These are phyloP conservation scores for Cladosporium oxysporum DNA, from an alignment of 2,329 filamentous ascomycete genomes.

Conservation along the genomic window DNA sequence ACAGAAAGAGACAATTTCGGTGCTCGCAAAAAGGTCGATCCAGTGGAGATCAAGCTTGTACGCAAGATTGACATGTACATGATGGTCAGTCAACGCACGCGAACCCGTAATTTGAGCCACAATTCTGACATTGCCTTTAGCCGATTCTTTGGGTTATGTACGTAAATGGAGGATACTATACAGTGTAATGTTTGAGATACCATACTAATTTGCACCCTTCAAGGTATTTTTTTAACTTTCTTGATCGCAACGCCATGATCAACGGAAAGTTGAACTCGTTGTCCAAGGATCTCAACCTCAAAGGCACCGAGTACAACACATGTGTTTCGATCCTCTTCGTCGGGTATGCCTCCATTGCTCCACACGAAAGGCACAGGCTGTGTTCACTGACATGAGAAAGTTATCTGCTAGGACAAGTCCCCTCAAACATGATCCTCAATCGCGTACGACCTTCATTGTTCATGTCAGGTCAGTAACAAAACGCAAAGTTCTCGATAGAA, in stretches of 20 bases:
- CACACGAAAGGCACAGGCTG: background rate
- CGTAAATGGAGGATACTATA: too few species aligned
- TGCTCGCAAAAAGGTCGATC: conserved; percentile 35
- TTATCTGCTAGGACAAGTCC: conserved; percentile 45
- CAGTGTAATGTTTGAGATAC: too few species aligned
- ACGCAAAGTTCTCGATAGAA: background rate
- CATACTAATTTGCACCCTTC: too few species aligned
- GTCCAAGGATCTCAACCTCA: conserved; percentile 56
- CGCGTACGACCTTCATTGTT: conserved; percentile 46
- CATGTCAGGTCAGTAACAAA: conserved; percentile 31
- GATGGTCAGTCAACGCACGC: conserved; percentile 25
- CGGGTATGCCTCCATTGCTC: background rate
- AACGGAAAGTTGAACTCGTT: conserved; percentile 41
- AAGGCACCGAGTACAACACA: conserved; percentile 59
- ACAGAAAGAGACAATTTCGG: conserved; percentile 22
- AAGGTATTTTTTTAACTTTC: conserved; percentile 29
- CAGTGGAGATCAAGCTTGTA: conserved; percentile 32
- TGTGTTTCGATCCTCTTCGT: conserved; percentile 49
- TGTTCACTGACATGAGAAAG: background rate
- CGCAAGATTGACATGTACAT: conserved; percentile 35
- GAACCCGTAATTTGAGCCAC: background rate
- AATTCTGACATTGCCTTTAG: background rate
- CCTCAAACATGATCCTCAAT: conserved; percentile 50
- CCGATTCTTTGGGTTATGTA: conserved; percentile 31
- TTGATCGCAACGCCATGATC: conserved; percentile 27